Base-by-base conservation (phyloP, 2,329 filamentous ascomycete genomes). In the Helminthosporium solani region DNA sequence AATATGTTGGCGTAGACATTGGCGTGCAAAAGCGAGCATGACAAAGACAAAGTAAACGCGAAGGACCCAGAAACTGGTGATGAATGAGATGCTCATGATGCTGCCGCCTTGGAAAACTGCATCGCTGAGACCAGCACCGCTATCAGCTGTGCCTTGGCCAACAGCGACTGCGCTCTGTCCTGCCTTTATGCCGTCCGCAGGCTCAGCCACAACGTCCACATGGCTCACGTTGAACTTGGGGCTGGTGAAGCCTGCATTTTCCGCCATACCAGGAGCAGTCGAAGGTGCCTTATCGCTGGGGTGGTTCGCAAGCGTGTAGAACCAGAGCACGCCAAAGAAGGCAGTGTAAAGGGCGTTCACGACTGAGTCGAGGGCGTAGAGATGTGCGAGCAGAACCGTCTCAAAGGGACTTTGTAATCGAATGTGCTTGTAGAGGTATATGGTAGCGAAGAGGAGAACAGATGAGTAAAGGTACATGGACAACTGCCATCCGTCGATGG, bases 391-490 rank as follows among this genome's bases (percentile, higher is more conserved):
- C 2, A 84, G 81, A 20, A 96, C 78, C 58, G 84, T 88, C 63
- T 95, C 85, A 46, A 96, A 82, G 1, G 90, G 87, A 23, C 81
- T 85, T 62, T 89, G 86, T 60, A 82, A 80, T 54, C 88, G 85
- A 66, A 96, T 88, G 67, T 94, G 86, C 39, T 87, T 87, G 61
- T 88, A 80, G 38, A 95, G 84, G 60, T 83, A 80, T 41, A 81
- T 77, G 56, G 88, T 80, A 36, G 87, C 72, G 53, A 79, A 75
- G 53, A 96, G 82, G 21, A 87, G 80, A 52, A 82, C 60, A 50
- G 94, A 79, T 20, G 88, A 94, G 78, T 95, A 95, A 39, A 95
- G 79, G 77, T 96, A 96, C 79, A 95, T 94, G 47, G 87, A 88
- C 46, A 96, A 80, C 71, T 96, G 92, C 19, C 94, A 80, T 23